Conservation (phyloP, 202 grass and related monocot genomes). For the Dendrocalamus latiflorus region DNA sequence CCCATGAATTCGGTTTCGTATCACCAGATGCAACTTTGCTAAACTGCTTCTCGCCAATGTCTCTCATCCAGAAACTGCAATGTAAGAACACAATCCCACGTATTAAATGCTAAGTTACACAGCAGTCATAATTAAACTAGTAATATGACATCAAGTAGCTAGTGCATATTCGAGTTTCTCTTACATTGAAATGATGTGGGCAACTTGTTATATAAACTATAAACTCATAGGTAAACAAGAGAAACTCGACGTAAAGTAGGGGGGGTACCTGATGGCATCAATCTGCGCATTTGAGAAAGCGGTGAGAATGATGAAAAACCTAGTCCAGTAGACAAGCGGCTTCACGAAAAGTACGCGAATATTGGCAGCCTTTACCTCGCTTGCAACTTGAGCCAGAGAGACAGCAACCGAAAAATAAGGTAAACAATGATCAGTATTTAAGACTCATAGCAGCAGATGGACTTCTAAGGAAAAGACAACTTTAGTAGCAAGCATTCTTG, state of each 20-base stretch:
- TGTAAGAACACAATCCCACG: not conserved
- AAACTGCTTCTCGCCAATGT: constrained; percentile 84
- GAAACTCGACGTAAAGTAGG: not conserved
- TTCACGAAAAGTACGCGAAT: constrained; percentile 83
- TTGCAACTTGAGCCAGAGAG: constrained; percentile 75
- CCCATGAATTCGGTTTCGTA: constrained; percentile 95
- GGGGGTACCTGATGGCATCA: constrained; percentile 78
- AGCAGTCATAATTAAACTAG: not conserved
- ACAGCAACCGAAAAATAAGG: constrained; percentile 56
- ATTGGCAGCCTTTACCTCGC: constrained; percentile 84
- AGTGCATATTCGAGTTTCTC: not conserved
- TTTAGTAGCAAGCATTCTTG: not conserved
- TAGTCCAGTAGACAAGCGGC: constrained; percentile 99
- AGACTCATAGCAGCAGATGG: not conserved
- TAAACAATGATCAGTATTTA: not conserved
- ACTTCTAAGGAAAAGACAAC: not conserved
- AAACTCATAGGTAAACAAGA: not conserved
- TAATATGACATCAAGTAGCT: too few relatives aligned
- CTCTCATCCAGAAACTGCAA: constrained; percentile 77
- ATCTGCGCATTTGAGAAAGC: constrained; percentile 95
- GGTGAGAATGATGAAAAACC: constrained; percentile 91
- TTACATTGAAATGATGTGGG: too few relatives aligned
- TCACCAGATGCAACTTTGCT: constrained; percentile 81
- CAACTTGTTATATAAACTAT: too few relatives aligned
- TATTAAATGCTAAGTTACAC: not conserved